Evolutionary conservation across 768 basidiomycete genomes (phyloP).

Genomic region (Tulasnella sp.): DNA sequence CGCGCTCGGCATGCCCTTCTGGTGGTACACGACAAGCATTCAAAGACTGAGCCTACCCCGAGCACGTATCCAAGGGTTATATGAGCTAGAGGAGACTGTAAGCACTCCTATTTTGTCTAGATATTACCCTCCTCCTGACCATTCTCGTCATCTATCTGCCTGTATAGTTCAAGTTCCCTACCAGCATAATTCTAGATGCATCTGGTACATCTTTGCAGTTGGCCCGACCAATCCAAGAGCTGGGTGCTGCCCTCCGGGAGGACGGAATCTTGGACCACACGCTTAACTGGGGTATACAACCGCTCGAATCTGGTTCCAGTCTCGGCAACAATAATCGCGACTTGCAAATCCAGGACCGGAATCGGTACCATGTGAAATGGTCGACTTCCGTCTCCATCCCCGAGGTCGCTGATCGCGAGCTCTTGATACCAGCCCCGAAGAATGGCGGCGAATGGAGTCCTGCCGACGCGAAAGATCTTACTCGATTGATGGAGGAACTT

Average conservation of each 20-base stretch:
- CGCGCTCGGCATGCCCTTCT: constrained; percentile 70
- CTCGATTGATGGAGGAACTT: constrained; percentile 29
- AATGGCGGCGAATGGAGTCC: no score
- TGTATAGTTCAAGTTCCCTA: constrained; percentile 10
- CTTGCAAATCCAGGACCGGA: no score
- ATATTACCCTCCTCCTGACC: neutral
- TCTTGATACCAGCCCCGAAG: no score
- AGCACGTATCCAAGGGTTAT: constrained; percentile 44
- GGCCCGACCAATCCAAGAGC: neutral
- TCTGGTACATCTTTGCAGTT: neutral
- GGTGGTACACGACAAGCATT: constrained; percentile 92
- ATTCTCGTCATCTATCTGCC: constrained; percentile 19
- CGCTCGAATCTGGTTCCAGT: no score
- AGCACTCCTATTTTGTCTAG: neutral
- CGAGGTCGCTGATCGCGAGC: no score
- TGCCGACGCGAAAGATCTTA: neutral
- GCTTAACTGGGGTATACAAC: no score
- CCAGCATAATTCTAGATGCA: constrained; percentile 1
- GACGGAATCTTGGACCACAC: no score
- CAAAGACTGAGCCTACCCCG: constrained; percentile 66
- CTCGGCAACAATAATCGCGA: no score
- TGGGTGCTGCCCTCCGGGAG: no score
- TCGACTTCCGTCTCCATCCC: no score
- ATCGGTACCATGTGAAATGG: no score
- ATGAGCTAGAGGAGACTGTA: constrained; percentile 29